Percentiles rank a stretch among this genome's conserved stretches.
Conservation (phyloP, 1,284 basidiomycete species). For the Pterulicium gracile region DNA sequence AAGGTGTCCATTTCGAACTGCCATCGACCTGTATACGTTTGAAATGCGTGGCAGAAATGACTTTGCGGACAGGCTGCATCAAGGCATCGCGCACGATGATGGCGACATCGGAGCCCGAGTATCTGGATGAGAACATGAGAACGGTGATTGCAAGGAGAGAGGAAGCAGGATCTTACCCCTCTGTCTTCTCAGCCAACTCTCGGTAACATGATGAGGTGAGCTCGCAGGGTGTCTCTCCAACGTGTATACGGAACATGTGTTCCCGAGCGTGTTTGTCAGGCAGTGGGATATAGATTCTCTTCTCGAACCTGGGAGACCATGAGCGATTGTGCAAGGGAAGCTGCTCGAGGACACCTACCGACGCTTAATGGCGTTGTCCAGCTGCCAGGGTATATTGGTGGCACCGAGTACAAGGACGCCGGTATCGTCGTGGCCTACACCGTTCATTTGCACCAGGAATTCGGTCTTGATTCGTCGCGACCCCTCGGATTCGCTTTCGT, state of each 20-base stretch:
- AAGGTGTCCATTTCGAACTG: conserved; percentile 73
- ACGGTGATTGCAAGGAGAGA: conserved; percentile 2
- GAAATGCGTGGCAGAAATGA: conserved; percentile 94
- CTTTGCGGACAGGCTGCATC: conserved; percentile 98
- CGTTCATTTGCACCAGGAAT: conserved; percentile 97
- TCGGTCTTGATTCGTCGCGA: conserved; percentile 97
- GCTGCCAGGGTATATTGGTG: conserved; percentile 96
- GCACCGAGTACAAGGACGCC: conserved; percentile 98
- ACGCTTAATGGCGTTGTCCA: conserved; percentile 97
- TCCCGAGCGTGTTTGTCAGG: conserved; percentile 90
- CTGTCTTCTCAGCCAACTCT: conserved; percentile 74
- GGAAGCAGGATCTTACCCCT: conserved; percentile 40
- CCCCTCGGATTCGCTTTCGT: conserved; percentile 94
- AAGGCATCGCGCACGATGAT: conserved; percentile 94
- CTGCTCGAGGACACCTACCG: conserved; percentile 35
- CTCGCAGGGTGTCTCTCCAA: conserved; percentile 87
- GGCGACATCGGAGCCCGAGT: conserved; percentile 93
- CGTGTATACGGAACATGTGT: conserved; percentile 95
- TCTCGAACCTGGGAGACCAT: conserved; percentile 65
- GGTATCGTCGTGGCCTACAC: conserved; percentile 94
- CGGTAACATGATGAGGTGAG: conserved; percentile 77
- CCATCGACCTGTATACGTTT: conserved; percentile 41
- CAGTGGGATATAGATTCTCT: conserved; percentile 96
- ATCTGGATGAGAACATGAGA: conserved; percentile 34
- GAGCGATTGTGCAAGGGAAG: not conserved